A percentile compares a stretch with the other conserved stretches of the same genome.
Conservation (phyloP, 345 rosid species). For the Eutrema yunnanense region DNA sequence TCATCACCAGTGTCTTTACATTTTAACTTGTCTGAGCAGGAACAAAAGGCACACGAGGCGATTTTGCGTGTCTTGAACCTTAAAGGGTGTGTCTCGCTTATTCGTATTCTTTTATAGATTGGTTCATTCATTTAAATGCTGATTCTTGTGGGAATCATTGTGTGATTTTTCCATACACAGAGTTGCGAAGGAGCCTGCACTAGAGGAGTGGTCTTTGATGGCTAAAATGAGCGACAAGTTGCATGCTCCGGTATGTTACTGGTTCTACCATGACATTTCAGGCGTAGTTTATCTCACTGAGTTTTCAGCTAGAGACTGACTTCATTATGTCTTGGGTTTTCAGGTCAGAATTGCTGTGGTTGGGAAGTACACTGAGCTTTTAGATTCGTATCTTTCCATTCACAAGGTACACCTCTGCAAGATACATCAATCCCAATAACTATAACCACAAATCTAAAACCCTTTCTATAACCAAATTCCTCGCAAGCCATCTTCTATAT, state of each 20-base stretch:
- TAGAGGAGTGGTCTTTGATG: constrained; percentile 70
- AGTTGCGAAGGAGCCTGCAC: constrained; percentile 50
- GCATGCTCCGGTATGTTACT: constrained; percentile 57
- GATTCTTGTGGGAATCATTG: neutral
- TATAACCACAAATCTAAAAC: neutral
- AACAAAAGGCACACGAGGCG: constrained; percentile 93
- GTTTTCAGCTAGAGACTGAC: constrained; percentile 22
- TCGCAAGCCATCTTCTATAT: neutral
- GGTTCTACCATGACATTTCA: neutral
- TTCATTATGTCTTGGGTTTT: constrained; percentile 4
- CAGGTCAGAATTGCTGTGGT: constrained; percentile 95
- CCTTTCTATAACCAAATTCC: neutral
- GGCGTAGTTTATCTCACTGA: neutral
- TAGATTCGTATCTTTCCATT: constrained; percentile 91
- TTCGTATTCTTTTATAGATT: neutral
- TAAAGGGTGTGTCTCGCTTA: constrained; percentile 42
- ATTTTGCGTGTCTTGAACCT: constrained; percentile 74
- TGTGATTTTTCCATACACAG: constrained; percentile 38
- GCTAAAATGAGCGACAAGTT: constrained; percentile 59
- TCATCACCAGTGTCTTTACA: neutral
- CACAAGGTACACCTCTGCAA: constrained; percentile 43
- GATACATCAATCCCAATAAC: neutral
- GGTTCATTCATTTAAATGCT: neutral
- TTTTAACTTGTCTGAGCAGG: constrained; percentile 40
- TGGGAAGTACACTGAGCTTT: constrained; percentile 87